Evolutionary conservation across 805 yeast genomes (phyloP).

Genomic region (Pichia occidentalis): DNA sequence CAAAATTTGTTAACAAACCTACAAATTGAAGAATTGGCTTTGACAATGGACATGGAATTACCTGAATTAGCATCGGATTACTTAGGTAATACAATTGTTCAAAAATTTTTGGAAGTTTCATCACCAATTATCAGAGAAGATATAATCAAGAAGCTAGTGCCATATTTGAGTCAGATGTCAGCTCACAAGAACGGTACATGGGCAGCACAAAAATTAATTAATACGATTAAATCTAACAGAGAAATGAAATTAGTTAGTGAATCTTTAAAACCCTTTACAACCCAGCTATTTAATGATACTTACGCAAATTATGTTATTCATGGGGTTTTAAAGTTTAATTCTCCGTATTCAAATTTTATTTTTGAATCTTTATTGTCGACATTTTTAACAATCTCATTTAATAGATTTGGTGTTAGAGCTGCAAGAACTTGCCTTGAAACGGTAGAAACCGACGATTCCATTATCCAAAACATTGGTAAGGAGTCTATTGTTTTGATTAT

Average conservation of each 20-base stretch:
- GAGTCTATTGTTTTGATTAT: conserved; percentile 72
- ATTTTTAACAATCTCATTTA: conserved; percentile 75
- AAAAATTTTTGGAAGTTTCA: conserved; percentile 72
- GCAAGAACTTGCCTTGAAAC: conserved; percentile 83
- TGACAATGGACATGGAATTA: conserved; percentile 80
- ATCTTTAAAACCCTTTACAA: conserved; percentile 72
- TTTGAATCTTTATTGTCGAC: conserved; percentile 74
- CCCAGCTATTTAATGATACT: conserved; percentile 85
- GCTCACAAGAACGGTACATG: conserved; percentile 97
- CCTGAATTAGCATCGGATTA: conserved; percentile 91
- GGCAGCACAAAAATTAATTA: conserved; percentile 96
- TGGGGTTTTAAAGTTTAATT: conserved; percentile 82
- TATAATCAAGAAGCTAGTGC: conserved; percentile 72
- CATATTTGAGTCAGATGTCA: conserved; percentile 83
- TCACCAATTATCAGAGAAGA: conserved; percentile 67
- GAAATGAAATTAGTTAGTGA: conserved; percentile 61
- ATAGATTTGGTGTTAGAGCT: conserved; percentile 93
- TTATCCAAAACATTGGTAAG: conserved; percentile 51
- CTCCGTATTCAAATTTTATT: conserved; percentile 81
- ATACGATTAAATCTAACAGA: conserved; percentile 50
- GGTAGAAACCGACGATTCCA: conserved; percentile 5
- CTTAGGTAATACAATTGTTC: conserved; percentile 92
- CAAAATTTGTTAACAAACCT: conserved; percentile 42
- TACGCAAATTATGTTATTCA: conserved; percentile 96
- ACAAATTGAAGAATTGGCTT: conserved; percentile 75